Base-by-base conservation (phyloP, 2,329 filamentous ascomycete genomes). In the Trichoderma cornu-damae region DNA sequence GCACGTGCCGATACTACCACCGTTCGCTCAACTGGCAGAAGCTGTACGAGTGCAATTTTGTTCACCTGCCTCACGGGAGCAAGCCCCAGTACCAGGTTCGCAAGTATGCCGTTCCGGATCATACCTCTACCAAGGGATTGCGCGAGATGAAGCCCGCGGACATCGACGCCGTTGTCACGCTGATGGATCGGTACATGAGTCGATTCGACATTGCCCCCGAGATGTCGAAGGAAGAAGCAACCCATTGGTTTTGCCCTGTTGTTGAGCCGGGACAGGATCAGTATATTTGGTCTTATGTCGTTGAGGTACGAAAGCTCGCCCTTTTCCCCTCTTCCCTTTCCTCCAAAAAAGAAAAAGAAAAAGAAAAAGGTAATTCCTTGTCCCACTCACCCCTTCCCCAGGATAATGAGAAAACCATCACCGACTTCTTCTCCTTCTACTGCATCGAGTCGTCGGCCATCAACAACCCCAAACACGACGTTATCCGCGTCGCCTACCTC, bases 401-500 rank as follows among this genome's bases (percentile, higher is more conserved):
- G 57, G 57, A 59, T n/a, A 26, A 44, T 3, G 84, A 86, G 50
- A 82, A 88, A 61, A 90, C 90, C 66, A 89, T 99, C 68, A 96
- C 90, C 35, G 94, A 99, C 73, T 96, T 96, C 75, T 88, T 96
- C 75, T 96, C 91, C 35, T 99, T 97, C 76, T 99, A 97, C 79
- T 86, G 85, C 68, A 86, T 99, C 32, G 91, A 96, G 70, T 96
- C 91, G 14, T 94, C 90, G 1, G 88, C 96, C 59, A 95, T 99
- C 66, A 86, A 87, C 64, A 85, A 90, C 68, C 77, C 83, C 44
- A 89, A 89, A 70, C 87, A 96, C 75, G 81, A 84, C 59, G 83
- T 85, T 58, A 85, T 99, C 67, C 88, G 87, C 63, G 94, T 93
- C 3, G 94, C 94, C 28, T 99, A 99, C 73, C 82, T 97, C 56